phyloP scores from a whole-genome alignment of 2,329 filamentous ascomycete species.

The Ustulina deusta region DNA sequence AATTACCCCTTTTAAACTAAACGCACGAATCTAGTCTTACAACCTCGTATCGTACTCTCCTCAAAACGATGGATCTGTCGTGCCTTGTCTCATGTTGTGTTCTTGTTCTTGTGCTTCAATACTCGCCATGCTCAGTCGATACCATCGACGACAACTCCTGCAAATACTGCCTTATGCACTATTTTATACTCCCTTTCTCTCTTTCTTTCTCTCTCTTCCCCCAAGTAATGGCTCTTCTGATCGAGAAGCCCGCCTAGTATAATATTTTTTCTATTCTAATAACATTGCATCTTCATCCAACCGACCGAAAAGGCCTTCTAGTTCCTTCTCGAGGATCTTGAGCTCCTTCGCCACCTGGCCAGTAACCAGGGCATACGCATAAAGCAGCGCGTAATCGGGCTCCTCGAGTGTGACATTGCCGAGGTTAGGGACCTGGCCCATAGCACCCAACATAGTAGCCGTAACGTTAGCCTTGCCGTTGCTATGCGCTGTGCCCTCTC shows the following conservation, averaged over 20 bases:
- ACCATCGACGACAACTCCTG: background rate
- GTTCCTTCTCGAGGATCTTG: slow-evolving; percentile 68
- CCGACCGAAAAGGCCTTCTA: slow-evolving; percentile 73
- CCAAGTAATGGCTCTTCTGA: background rate
- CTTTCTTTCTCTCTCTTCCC: background rate
- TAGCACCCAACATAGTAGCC: slow-evolving; percentile 37
- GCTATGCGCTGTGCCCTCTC: background rate
- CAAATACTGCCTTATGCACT: background rate
- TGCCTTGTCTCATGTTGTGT: background rate
- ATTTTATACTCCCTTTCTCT: background rate
- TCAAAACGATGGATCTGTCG: background rate
- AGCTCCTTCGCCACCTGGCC: slow-evolving; percentile 75
- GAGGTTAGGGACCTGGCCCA: slow-evolving; percentile 45
- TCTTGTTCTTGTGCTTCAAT: background rate
- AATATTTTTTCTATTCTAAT: slow-evolving; percentile 58
- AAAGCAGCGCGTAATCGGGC: slow-evolving; percentile 89
- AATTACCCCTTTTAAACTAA: no score
- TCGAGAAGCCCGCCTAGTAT: background rate
- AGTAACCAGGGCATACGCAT: slow-evolving; percentile 84
- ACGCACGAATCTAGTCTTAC: no score
- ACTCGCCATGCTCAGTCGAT: background rate
- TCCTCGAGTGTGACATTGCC: slow-evolving; percentile 67
- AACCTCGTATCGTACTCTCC: background rate
- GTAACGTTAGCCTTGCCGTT: slow-evolving; percentile 19
- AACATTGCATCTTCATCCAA: slow-evolving; percentile 70